Conservation (phyloP, 306 rosid genomes). For the Fragaria nilgerrensis region DNA sequence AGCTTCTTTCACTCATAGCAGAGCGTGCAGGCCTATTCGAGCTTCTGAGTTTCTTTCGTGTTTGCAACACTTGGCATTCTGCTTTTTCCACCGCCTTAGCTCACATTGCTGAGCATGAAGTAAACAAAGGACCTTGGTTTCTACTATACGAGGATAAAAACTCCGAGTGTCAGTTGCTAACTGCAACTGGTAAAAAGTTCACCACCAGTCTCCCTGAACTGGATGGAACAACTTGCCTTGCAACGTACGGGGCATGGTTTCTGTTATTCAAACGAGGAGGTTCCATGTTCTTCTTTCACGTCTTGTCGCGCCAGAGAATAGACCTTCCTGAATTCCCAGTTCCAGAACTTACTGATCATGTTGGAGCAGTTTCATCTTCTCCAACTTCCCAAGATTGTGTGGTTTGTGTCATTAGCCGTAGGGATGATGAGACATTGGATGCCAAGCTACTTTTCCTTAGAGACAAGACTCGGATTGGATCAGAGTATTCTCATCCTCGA, state of each 20-base stretch:
- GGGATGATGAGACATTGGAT: neutral
- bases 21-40: neutral
- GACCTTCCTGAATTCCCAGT: neutral
- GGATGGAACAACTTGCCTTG: neutral
- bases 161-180: neutral
- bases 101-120: neutral
- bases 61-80: neutral
- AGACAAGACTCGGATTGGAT: neutral
- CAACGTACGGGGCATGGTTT: neutral
- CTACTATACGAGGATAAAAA: neutral
- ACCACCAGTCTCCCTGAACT: neutral
- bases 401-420: constrained; percentile 12
- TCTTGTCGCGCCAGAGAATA: neutral
- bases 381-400: constrained; percentile 27
- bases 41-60: constrained; percentile 4
- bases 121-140: neutral
- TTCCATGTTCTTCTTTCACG: neutral
- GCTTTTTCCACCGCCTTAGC: neutral
- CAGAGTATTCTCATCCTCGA: neutral
- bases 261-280: neutral
- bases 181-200: neutral
- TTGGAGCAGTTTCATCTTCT: constrained; percentile 21
- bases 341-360: constrained; percentile 5
- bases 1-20: neutral
- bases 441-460: neutral